These are phyloP conservation scores for Hirsutella minnesotensis DNA, from an alignment of 2,329 filamentous ascomycete genomes.

Conservation along the genomic window DNA sequence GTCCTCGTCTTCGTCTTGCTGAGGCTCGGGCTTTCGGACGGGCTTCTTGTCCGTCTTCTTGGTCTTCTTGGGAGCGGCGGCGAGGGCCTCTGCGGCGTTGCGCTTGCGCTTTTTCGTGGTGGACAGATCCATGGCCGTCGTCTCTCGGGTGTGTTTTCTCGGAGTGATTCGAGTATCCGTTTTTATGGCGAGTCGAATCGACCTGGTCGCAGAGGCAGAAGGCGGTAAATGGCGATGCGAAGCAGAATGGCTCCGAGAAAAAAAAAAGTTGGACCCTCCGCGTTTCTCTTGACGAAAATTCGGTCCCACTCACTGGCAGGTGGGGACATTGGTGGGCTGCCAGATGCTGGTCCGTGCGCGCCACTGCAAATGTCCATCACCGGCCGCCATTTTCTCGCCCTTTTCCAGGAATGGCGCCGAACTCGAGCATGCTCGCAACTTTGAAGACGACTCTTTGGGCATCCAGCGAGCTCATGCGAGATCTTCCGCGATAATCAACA, in stretches of 20 bases:
- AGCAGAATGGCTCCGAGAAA: constrained; percentile 5
- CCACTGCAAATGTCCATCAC: no score
- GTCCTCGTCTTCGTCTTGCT: constrained; percentile 15
- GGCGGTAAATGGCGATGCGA: neutral
- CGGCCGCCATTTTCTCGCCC: no score
- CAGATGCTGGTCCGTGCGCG: constrained; percentile 1
- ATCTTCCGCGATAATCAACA: no score
- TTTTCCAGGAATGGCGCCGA: no score
- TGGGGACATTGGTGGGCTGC: neutral
- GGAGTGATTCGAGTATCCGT: neutral
- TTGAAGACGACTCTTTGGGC: no score
- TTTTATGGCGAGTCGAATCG: neutral
- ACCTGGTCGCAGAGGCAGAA: neutral
- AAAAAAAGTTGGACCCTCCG: constrained; percentile 8
- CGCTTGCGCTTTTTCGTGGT: constrained; percentile 33
- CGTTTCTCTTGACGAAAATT: neutral
- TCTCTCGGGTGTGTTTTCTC: neutral
- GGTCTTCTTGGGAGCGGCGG: constrained; percentile 20
- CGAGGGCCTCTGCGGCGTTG: constrained; percentile 20
- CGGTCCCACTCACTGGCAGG: constrained; percentile 1
- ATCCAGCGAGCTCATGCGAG: no score
- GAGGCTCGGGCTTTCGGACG: constrained; percentile 17
- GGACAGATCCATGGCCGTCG: constrained; percentile 17
- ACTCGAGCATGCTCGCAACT: no score
- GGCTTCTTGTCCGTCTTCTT: constrained; percentile 29